Evolutionary conservation across 2,329 filamentous ascomycete genomes (phyloP).

Genomic region (Nemania diffusa): DNA sequence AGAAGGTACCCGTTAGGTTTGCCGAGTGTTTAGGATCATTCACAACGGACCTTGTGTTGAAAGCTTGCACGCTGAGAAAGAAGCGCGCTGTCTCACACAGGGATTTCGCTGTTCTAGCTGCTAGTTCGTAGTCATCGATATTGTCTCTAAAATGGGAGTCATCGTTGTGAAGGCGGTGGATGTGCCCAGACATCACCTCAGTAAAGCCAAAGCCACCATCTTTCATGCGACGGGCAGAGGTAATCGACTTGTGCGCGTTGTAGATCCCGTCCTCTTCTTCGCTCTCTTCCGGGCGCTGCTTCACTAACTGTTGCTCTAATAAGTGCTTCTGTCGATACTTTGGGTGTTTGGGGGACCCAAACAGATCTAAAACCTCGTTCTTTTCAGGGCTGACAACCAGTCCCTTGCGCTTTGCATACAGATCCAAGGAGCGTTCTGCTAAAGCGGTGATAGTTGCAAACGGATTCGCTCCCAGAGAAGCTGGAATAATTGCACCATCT

Average conservation of each 20-base stretch:
- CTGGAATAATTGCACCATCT: constrained; percentile 70
- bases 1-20: constrained; percentile 68
- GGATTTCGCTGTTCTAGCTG: constrained; percentile 63
- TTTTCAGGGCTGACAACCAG: constrained; percentile 59
- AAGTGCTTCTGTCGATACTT: constrained; percentile 38
- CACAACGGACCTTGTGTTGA: constrained; percentile 61
- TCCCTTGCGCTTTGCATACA: constrained; percentile 55
- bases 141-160: constrained; percentile 57
- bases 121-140: constrained; percentile 63
- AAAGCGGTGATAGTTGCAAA: constrained; percentile 76
- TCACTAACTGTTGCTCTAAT: constrained; percentile 32
- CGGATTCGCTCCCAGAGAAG: constrained; percentile 72
- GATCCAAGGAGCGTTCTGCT: constrained; percentile 70
- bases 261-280: constrained; percentile 52
- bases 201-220: constrained; percentile 68
- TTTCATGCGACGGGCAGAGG: constrained; percentile 55
- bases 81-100: constrained; percentile 66
- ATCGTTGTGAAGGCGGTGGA: constrained; percentile 54
- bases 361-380: constrained; percentile 64
- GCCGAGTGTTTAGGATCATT: constrained; percentile 60
- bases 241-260: constrained; percentile 53
- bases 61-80: constrained; percentile 67
- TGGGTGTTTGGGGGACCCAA: constrained; percentile 60
- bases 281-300: constrained; percentile 42
- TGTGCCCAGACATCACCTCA: constrained; percentile 72